Percentiles rank a stretch among this genome's conserved stretches.
These are phyloP conservation scores for Aspergillus nanangensis DNA, from an alignment of 495 filamentous ascomycete species.

Conservation along the genomic window DNA sequence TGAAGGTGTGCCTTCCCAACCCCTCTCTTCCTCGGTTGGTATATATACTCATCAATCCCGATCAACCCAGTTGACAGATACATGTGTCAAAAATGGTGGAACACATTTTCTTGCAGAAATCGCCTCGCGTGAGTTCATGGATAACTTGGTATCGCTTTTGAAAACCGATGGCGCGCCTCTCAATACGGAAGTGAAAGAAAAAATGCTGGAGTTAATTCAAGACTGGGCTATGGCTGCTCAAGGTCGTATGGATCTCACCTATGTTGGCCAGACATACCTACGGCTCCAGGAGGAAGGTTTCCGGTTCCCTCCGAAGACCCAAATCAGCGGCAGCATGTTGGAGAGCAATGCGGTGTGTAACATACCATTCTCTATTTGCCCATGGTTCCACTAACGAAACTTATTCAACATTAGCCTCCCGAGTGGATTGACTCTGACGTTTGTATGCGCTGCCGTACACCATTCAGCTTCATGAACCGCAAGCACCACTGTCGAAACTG, in stretches of 20 bases:
- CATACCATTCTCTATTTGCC: background rate
- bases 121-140: conserved; percentile 96
- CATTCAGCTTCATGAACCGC: conserved; percentile 95
- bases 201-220: conserved; percentile 90
- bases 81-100: conserved; percentile 97
- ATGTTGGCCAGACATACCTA: conserved; percentile 82
- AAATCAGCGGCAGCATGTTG: conserved; percentile 88
- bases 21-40: background rate
- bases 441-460: conserved; percentile 93
- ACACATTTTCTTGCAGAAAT: conserved; percentile 95
- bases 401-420: conserved; percentile 59
- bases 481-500: conserved; percentile 98
- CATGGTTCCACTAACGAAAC: background rate
- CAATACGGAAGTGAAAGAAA: conserved; percentile 79
- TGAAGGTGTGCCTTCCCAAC: conserved; percentile 59
- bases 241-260: conserved; percentile 74
- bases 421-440: conserved; percentile 98
- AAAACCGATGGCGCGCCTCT: conserved; percentile 73
- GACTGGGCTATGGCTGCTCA: conserved; percentile 89
- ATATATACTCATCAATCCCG: conserved; percentile 10
- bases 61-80: conserved; percentile 73
- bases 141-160: conserved; percentile 85
- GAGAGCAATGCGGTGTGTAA: conserved; percentile 88
- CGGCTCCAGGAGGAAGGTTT: conserved; percentile 79
- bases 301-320: conserved; percentile 82